Base-by-base conservation (phyloP, 176 grass and related monocot genomes). In the Aegilops sharonensis region DNA sequence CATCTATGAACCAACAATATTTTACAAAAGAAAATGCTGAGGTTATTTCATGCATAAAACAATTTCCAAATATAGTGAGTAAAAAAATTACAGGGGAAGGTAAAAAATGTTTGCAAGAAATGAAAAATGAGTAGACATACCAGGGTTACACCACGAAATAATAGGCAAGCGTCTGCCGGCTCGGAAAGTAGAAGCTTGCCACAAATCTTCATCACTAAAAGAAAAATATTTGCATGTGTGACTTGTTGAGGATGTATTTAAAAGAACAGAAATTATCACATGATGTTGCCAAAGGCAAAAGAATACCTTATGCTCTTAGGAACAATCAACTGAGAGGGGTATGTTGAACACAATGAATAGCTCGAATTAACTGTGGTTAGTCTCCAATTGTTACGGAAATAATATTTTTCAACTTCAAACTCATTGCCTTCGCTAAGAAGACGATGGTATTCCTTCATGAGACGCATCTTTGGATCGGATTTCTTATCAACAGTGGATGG, bases 301-400 rank as follows among this genome's bases (percentile, higher is more conserved):
- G 83, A 77, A 15, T 90, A 98, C 97, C 97, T 96, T 85, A 98
- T 96, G 72, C 66, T 85, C 30, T 65, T 98, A 73, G 97, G 97
- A 64, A 98, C 97, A 82, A 98, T 85, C 81, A 98, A 65, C 60
- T n/a, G 40, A 80, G 85, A 91, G 35, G 97, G 97, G 76, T 98
- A 98, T n/a, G 97, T 92, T n/a, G 92, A 86, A 87, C 97, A 98
- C 42, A 98, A 79, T 57, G 92, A 88, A 83, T 98, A 98, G 69
- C 75, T 91, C 36, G 85, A 94, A 90, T 98, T 98, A 65, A 87
- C 84, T 87, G 59, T 81, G 62, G 90, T 94, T 88, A 98, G 63
- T 78, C 94, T 98, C 97, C 90, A 98, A 59, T 86, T 60, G 14
- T 95, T 94, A 70, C 24, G 88, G 48, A 90, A 64, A 63, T 82